phyloP scores from a whole-genome alignment of 1,284 basidiomycete genomes.

The Ustanciosporium gigantosporum region DNA sequence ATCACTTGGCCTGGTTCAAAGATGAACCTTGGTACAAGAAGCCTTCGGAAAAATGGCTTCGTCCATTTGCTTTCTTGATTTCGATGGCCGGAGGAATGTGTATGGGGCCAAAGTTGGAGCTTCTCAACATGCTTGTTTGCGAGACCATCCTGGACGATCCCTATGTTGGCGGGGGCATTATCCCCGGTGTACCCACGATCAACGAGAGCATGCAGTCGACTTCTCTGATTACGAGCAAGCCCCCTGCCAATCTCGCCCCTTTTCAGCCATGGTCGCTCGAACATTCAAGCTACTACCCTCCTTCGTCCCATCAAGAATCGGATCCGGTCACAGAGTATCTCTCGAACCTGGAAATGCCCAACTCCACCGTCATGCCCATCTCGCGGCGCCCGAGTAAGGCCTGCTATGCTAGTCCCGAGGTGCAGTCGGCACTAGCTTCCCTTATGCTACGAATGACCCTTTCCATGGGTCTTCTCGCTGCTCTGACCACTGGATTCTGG shows the following conservation, averaged over 20 bases:
- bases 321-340: constrained; percentile 8
- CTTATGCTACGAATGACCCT: constrained; percentile 67
- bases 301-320: background rate
- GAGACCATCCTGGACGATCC: constrained; percentile 37
- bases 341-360: constrained; percentile 8
- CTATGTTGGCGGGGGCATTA: constrained; percentile 18
- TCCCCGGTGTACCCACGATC: constrained; percentile 3
- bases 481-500: constrained; percentile 86
- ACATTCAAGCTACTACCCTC: background rate
- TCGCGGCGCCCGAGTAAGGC: constrained; percentile 27
- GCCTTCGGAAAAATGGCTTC: constrained; percentile 48
- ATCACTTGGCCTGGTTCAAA: constrained; percentile 45
- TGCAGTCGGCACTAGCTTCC: constrained; percentile 36
- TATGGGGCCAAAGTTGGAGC: constrained; percentile 53
- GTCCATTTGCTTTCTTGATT: constrained; percentile 48
- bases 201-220: background rate
- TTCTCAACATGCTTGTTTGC: constrained; percentile 54
- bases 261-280: constrained; percentile 17
- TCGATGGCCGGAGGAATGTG: constrained; percentile 47
- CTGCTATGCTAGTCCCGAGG: constrained; percentile 40
- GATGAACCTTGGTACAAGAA: constrained; percentile 46
- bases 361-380: constrained; percentile 25
- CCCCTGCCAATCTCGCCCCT: background rate
- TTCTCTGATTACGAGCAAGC: background rate
- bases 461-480: constrained; percentile 78